Conservation (phyloP, 116 monocot species). For the Trichopus zeylanicus region DNA sequence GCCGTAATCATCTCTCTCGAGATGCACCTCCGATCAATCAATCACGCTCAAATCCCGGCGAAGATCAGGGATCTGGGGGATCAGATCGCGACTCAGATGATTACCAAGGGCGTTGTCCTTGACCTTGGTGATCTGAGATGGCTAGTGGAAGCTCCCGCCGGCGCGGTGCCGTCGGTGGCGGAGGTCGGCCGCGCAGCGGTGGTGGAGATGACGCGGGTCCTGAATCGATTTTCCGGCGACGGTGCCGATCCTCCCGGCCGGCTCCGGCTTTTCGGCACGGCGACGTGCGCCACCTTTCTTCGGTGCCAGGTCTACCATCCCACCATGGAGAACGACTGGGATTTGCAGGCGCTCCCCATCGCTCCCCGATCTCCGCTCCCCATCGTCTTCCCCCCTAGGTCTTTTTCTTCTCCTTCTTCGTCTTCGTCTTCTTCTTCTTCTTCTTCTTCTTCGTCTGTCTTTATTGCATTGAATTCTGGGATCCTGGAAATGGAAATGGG, state of each 20-base stretch:
- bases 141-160: constrained; percentile 46
- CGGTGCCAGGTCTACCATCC: constrained; percentile 88
- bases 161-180: not conserved
- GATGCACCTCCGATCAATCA: constrained; percentile 14
- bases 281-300: constrained; percentile 80
- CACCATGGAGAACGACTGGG: constrained; percentile 79
- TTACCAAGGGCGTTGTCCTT: constrained; percentile 27
- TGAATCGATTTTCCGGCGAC: constrained; percentile 19
- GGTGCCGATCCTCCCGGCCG: constrained; percentile 1
- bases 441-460: too few relatives aligned
- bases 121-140: constrained; percentile 87
- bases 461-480: not conserved
- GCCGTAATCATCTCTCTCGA: constrained; percentile 35
- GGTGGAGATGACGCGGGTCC: constrained; percentile 43
- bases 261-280: constrained; percentile 67
- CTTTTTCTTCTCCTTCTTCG: not conserved
- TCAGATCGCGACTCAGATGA: constrained; percentile 20
- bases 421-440: too few relatives aligned
- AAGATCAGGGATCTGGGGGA: constrained; percentile 32
- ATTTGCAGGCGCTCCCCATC: constrained; percentile 71
- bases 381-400: not conserved
- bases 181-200: constrained; percentile 45
- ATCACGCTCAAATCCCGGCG: constrained; percentile 15
- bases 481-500: too few relatives aligned
- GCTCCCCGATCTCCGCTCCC: constrained; percentile 27